Conservation (phyloP, 257 asterid species). For the Penstemon barbatus region DNA sequence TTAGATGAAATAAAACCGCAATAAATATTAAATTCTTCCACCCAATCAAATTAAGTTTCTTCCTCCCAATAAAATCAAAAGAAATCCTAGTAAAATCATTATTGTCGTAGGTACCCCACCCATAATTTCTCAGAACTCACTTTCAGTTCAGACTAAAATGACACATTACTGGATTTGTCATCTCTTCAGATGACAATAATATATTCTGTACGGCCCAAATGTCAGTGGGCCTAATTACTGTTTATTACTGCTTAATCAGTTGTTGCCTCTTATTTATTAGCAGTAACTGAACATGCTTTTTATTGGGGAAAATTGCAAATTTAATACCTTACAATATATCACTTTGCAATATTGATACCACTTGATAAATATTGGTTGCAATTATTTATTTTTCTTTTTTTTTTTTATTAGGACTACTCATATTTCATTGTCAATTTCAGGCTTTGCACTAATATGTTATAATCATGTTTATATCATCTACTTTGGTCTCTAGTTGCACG, state of each 20-base stretch:
- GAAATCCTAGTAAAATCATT: no score
- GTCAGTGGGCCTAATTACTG: slow-evolving; percentile 35
- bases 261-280: neutral
- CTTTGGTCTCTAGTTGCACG: no score
- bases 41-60: no score
- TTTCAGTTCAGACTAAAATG: slow-evolving; percentile 24
- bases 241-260: slow-evolving; percentile 14
- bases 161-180: slow-evolving; percentile 30
- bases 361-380: slow-evolving; percentile 31
- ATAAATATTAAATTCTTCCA: no score
- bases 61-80: slow-evolving; percentile 20
- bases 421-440: neutral
- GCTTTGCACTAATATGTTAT: no score
- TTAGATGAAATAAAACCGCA: no score
- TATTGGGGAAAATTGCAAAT: slow-evolving; percentile 18
- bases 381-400: neutral
- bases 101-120: no score
- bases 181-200: slow-evolving; percentile 29
- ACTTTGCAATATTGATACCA: no score
- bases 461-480: no score
- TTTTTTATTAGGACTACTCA: slow-evolving; percentile 14
- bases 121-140: neutral
- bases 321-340: no score
- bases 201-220: slow-evolving; percentile 14
- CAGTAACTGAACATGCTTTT: slow-evolving; percentile 30